Evolutionary conservation across 2,329 filamentous ascomycete genomes (phyloP).

Genomic region (Beauveria sp.): DNA sequence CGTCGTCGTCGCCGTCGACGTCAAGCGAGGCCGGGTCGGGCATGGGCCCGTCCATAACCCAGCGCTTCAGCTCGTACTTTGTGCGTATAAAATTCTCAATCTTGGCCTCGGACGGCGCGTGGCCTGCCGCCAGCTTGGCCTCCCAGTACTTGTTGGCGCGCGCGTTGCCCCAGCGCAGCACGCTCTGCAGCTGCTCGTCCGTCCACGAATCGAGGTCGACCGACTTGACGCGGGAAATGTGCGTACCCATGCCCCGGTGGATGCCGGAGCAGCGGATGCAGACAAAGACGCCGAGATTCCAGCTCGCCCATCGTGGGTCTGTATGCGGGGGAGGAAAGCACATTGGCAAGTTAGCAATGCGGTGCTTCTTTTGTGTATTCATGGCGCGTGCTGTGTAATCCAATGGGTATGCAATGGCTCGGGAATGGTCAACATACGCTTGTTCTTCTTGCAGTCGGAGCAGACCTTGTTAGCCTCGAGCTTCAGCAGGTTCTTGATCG

Average conservation of each 20-base stretch:
- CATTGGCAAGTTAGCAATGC: slow-evolving; percentile 10
- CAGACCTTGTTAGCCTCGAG: slow-evolving; percentile 93
- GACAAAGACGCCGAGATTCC: slow-evolving; percentile 95
- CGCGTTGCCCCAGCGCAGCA: slow-evolving; percentile 91
- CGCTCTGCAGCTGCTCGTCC: slow-evolving; percentile 91
- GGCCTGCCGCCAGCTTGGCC: slow-evolving; percentile 80
- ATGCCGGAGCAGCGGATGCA: slow-evolving; percentile 99
- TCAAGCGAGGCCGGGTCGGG: slow-evolving; percentile 88
- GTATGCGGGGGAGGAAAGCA: slow-evolving; percentile 9
- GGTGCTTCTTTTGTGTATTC: slow-evolving; percentile 6
- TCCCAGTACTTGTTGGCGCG: slow-evolving; percentile 99
- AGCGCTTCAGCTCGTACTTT: slow-evolving; percentile 97
- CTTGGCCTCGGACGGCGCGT: slow-evolving; percentile 92
- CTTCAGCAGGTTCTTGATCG: slow-evolving; percentile 91
- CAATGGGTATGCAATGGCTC: background rate
- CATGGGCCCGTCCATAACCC: slow-evolving; percentile 96
- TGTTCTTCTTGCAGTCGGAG: slow-evolving; percentile 98
- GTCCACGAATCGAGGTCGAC: slow-evolving; percentile 98
- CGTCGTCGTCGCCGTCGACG: slow-evolving; percentile 78
- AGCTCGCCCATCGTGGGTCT: slow-evolving; percentile 98
- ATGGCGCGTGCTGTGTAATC: background rate
- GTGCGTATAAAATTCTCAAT: slow-evolving; percentile 99
- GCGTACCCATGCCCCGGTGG: slow-evolving; percentile 96
- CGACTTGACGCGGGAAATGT: slow-evolving; percentile 96
- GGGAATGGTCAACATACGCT: slow-evolving; percentile 54